Evolutionary conservation across 2,329 filamentous ascomycete species (phyloP).

Genomic region (Mollisiaceae sp.): DNA sequence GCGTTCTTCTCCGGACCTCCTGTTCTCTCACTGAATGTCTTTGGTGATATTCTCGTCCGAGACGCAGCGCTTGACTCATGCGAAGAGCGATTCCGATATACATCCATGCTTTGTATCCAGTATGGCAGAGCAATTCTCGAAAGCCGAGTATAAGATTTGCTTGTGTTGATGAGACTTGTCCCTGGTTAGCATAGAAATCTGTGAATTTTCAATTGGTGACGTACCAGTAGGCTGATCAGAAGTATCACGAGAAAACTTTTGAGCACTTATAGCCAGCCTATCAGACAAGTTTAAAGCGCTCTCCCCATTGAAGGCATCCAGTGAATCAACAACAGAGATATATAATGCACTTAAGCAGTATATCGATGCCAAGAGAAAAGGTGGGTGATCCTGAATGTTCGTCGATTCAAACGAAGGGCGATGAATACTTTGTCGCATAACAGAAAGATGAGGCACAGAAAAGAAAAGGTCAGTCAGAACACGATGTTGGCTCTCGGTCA

Average conservation of each 20-base stretch:
- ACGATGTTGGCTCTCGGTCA: background rate
- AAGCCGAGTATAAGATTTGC: constrained; percentile 24
- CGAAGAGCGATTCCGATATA: constrained; percentile 22
- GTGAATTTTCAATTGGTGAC: background rate
- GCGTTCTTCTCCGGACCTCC: constrained; percentile 22
- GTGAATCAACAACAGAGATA: background rate
- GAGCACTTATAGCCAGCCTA: background rate
- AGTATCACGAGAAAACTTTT: background rate
- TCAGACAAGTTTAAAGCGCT: background rate
- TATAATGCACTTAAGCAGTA: background rate
- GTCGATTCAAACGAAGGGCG: background rate
- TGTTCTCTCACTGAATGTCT: constrained; percentile 19
- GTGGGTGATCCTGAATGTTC: background rate
- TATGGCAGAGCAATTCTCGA: constrained; percentile 21
- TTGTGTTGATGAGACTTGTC: constrained; percentile 18
- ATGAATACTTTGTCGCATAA: constrained; percentile 8
- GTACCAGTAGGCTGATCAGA: constrained; percentile 3
- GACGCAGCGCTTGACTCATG: constrained; percentile 25
- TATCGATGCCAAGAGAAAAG: background rate
- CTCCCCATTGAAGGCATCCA: background rate
- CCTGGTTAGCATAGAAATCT: background rate
- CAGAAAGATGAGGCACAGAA: constrained; percentile 5
- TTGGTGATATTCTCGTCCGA: constrained; percentile 21
- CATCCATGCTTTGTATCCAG: constrained; percentile 26
- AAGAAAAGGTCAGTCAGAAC: constrained; percentile 1